Conservation (phyloP, 768 basidiomycete species). For the Amanita molliuscula region DNA sequence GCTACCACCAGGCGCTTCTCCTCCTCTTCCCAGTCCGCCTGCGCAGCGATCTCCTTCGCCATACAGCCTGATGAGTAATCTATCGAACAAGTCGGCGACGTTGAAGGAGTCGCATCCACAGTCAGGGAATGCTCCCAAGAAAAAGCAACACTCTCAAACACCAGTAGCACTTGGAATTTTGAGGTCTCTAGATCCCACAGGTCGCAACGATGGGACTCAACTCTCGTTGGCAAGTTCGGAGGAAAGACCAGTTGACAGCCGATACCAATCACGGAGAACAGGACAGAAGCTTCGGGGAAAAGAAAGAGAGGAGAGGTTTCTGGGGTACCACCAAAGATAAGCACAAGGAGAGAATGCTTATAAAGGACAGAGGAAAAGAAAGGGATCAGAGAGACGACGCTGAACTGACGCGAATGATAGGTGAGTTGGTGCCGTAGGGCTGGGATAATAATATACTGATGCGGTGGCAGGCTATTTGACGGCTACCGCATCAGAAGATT, state of each 20-base stretch:
- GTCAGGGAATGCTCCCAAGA: background rate
- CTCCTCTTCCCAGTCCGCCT: conserved; percentile 25
- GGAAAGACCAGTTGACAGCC: conserved; percentile 19
- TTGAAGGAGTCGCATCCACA: background rate
- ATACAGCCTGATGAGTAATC: conserved; percentile 20
- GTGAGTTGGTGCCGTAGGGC: conserved; percentile 20
- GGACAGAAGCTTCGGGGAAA: conserved; percentile 18
- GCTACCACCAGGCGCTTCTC: conserved; percentile 32
- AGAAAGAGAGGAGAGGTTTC: conserved; percentile 44
- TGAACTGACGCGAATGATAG: conserved; percentile 64
- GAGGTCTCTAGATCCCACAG: conserved; percentile 48
- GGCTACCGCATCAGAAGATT: conserved; percentile 74
- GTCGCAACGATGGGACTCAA: conserved; percentile 19
- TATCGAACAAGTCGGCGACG: conserved; percentile 19
- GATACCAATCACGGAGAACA: conserved; percentile 21
- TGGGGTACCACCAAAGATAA: conserved; percentile 34
- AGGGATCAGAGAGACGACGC: conserved; percentile 22
- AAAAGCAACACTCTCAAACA: conserved; percentile 17
- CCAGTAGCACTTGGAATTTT: conserved; percentile 45
- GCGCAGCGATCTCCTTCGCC: conserved; percentile 36
- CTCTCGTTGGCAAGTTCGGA: conserved; percentile 19
- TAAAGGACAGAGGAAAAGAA: conserved; percentile 14
- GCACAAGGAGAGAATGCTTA: conserved; percentile 19
- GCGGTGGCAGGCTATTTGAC: conserved; percentile 50
- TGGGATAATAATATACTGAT: background rate